Conservation (phyloP, 1,284 basidiomycete genomes). For the Neonothopanus nambi region DNA sequence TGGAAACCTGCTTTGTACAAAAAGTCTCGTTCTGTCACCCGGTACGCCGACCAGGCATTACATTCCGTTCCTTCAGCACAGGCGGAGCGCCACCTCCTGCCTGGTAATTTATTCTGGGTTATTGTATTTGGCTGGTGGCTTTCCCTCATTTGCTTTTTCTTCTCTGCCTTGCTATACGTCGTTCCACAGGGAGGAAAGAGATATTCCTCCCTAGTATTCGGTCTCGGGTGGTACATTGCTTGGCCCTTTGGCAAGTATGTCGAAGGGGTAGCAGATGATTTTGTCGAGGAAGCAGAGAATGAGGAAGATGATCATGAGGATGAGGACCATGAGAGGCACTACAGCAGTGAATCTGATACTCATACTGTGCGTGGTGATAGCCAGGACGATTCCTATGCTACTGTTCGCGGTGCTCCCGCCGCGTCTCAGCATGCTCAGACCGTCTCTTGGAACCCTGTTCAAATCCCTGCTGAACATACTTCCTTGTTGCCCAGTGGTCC, state of each 20-base stretch:
- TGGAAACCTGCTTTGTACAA: slow-evolving; percentile 99
- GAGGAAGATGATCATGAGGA: slow-evolving; percentile 35
- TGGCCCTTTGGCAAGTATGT: slow-evolving; percentile 99
- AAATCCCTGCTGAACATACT: slow-evolving; percentile 35
- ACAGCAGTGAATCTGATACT: slow-evolving; percentile 24
- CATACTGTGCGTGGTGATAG: slow-evolving; percentile 31
- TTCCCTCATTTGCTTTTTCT: slow-evolving; percentile 65
- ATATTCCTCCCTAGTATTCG: slow-evolving; percentile 88
- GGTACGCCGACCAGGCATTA: slow-evolving; percentile 92
- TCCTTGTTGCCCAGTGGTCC: slow-evolving; percentile 35
- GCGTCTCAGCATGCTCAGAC: slow-evolving; percentile 29
- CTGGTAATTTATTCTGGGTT: slow-evolving; percentile 93
- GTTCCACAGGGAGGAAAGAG: slow-evolving; percentile 80
- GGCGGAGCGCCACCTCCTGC: slow-evolving; percentile 86
- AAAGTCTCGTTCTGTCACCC: slow-evolving; percentile 95
- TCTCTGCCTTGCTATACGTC: slow-evolving; percentile 72
- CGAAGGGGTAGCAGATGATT: slow-evolving; percentile 67
- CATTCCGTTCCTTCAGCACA: slow-evolving; percentile 92
- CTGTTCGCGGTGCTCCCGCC: slow-evolving; percentile 28
- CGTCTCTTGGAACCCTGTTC: slow-evolving; percentile 30
- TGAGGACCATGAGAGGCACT: slow-evolving; percentile 17
- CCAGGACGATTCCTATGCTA: slow-evolving; percentile 18
- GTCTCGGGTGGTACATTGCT: slow-evolving; percentile 92
- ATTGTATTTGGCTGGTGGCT: slow-evolving; percentile 93
- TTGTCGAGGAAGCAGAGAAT: slow-evolving; percentile 44